These are phyloP conservation scores for Kodamaea ohmeri DNA, from an alignment of 1,139 yeast genomes.

Conservation along the genomic window DNA sequence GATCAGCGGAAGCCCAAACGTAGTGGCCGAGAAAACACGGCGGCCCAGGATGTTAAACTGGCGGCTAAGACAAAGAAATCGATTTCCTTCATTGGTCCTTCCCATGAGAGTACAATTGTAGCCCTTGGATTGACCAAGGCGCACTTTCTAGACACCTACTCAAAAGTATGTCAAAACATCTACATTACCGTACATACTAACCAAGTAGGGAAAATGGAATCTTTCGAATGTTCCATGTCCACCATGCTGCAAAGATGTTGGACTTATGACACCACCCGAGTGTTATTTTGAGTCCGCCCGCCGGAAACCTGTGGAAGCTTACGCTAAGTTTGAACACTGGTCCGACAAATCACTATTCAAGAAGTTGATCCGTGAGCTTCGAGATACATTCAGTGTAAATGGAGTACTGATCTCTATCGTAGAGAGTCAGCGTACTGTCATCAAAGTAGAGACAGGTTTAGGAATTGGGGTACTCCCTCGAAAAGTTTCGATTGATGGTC, in stretches of 20 bases:
- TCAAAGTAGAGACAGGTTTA: constrained; percentile 49
- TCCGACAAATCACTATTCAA: constrained; percentile 38
- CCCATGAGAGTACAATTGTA: constrained; percentile 21
- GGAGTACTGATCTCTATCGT: constrained; percentile 61
- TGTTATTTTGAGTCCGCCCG: constrained; percentile 46
- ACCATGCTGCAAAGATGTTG: constrained; percentile 43
- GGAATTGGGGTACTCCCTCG: constrained; percentile 52
- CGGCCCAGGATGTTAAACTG: neutral
- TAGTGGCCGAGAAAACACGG: neutral
- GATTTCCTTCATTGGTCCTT: constrained; percentile 20
- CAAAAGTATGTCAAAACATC: constrained; percentile 29
- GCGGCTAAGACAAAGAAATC: constrained; percentile 1
- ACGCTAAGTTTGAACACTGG: constrained; percentile 51
- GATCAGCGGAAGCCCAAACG: neutral
- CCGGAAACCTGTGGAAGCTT: constrained; percentile 40
- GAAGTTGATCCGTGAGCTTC: constrained; percentile 28
- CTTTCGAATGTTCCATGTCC: constrained; percentile 58
- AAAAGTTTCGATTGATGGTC: constrained; percentile 60
- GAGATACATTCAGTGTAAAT: constrained; percentile 37
- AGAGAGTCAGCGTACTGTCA: constrained; percentile 45
- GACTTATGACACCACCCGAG: constrained; percentile 60
- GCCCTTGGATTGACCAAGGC: constrained; percentile 48
- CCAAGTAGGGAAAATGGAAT: constrained; percentile 50
- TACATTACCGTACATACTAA: constrained; percentile 14
- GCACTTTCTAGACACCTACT: constrained; percentile 61